Base-by-base conservation (phyloP, 768 basidiomycete species). In the Leccinum fibrillosum region DNA sequence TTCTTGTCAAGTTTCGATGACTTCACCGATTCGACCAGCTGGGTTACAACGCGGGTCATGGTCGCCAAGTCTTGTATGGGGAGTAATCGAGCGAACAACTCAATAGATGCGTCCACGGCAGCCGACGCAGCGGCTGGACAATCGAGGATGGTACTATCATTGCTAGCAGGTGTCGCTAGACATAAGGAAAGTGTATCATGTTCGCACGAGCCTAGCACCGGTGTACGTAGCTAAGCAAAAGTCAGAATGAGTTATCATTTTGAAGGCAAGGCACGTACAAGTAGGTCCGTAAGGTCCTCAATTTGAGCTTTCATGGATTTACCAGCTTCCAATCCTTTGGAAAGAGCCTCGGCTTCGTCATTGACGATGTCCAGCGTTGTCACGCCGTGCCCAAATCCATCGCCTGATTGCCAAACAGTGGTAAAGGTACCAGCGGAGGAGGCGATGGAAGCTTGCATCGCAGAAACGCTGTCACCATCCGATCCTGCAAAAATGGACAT, bases 301-400 rank as follows among this genome's bases (percentile, higher is more conserved):
- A 96, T 83, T 17, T 81, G 81, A 69, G 95, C 95, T 51, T 89
- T 77, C 67, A 92, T 89, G 55, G 89, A 72, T 64, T 77, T 78
- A 55, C 86, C 58, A 10, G 44, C 51, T 32, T 64, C 64, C 37
- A 52, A 32, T 48, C 62, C 62, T 25, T 56, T 57, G 30, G 64
- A 62, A 21, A 63, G 37, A 12, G 52, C 64, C 37, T 75, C 75
- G 7, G 67, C 65, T 42, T 78, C 74, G 53, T 82, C 78, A 50
- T 84, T 79, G 12, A 73, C 68, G 21, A 85, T 71, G 49, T 86
- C 82, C 21, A 86, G 75, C 45, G 81, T 88, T 3, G 92, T 92
- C 2, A 97, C 86, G 0, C 96, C 96, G 73, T 92, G 94, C 0
- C 86, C 95, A 73, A 94, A 96, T 5, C 93, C 92, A 71, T 98